phyloP scores from a whole-genome alignment of 257 asterid genomes.

The Misopates orontium region DNA sequence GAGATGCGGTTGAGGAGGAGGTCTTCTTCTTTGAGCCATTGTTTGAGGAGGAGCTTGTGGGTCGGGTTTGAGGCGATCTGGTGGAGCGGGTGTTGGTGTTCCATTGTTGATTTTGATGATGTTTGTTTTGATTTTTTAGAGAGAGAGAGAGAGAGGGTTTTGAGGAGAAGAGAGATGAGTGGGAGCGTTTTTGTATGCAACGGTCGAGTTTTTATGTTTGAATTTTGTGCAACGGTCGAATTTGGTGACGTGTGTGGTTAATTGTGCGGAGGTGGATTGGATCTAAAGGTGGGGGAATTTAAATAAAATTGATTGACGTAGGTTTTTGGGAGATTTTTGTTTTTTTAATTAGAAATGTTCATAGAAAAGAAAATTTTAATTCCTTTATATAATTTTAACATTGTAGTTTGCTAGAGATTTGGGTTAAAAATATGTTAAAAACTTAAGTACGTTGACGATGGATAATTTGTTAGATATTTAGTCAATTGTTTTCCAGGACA shows the following conservation, averaged over 20 bases:
- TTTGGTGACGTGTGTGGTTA: background rate
- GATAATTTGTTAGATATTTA: too few species aligned
- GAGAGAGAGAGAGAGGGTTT: conserved; percentile 7
- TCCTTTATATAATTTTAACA: too few species aligned
- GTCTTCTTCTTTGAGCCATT: conserved; percentile 91
- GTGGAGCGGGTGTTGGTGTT: conserved; percentile 67
- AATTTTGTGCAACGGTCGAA: conserved; percentile 56
- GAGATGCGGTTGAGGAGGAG: conserved; percentile 77
- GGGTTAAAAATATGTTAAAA: too few species aligned
- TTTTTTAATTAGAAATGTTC: too few species aligned
- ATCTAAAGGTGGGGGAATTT: too few species aligned
- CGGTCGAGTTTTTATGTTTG: conserved; percentile 40
- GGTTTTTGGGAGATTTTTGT: too few species aligned
- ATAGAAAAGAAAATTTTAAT: too few species aligned
- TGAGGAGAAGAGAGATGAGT: conserved; percentile 14
- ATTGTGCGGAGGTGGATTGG: too few species aligned
- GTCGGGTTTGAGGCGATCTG: conserved; percentile 78
- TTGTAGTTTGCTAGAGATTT: too few species aligned
- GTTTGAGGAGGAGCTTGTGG: conserved; percentile 91
- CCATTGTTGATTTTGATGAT: conserved; percentile 40
- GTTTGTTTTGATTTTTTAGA: background rate
- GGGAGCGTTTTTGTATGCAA: conserved; percentile 31
- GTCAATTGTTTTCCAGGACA: too few species aligned
- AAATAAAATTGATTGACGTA: too few species aligned
- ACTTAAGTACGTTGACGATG: too few species aligned